A percentile compares a stretch with the other conserved stretches of the same genome.
Conservation (phyloP, 2,329 filamentous ascomycete genomes). For the Hymenoscyphus salicellus region DNA sequence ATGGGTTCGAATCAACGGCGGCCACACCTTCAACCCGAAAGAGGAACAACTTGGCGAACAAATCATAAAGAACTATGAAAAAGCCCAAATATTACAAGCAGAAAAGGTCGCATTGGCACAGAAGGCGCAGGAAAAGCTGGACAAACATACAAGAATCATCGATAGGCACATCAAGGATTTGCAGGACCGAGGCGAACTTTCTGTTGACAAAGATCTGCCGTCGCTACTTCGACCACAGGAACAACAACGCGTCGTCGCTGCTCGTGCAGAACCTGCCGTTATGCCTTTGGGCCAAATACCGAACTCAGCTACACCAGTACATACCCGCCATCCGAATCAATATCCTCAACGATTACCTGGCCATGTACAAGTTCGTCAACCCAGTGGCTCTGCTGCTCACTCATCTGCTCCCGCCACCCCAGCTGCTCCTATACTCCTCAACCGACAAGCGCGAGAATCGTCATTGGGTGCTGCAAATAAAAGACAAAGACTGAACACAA, state of each 20-base stretch:
- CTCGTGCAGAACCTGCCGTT: slow-evolving; percentile 22
- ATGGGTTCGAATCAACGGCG: slow-evolving; percentile 75
- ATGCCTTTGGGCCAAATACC: slow-evolving; percentile 28
- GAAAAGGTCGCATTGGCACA: slow-evolving; percentile 71
- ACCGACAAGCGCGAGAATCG: slow-evolving; percentile 53
- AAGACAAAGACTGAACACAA: slow-evolving; percentile 43
- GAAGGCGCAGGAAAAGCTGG: slow-evolving; percentile 58
- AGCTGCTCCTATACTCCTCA: slow-evolving; percentile 58
- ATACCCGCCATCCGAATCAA: slow-evolving; percentile 32
- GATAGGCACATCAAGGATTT: slow-evolving; percentile 62
- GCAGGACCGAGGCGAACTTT: slow-evolving; percentile 55
- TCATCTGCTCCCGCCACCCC: slow-evolving; percentile 59
- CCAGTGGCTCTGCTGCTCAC: slow-evolving; percentile 16
- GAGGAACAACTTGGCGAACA: slow-evolving; percentile 66
- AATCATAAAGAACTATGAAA: slow-evolving; percentile 65
- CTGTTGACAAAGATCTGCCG: slow-evolving; percentile 55
- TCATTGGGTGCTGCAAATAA: slow-evolving; percentile 60
- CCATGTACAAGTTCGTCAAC: slow-evolving; percentile 27
- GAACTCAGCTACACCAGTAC: slow-evolving; percentile 26
- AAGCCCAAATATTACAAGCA: slow-evolving; percentile 66
- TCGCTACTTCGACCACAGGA: slow-evolving; percentile 59
- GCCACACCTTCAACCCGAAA: slow-evolving; percentile 70
- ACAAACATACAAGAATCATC: slow-evolving; percentile 61
- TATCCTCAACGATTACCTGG: slow-evolving; percentile 25
- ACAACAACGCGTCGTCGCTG: slow-evolving; percentile 43